Evolutionary conservation across 2,329 filamentous ascomycete genomes (phyloP).

Genomic region (Aspergillus sp.): DNA sequence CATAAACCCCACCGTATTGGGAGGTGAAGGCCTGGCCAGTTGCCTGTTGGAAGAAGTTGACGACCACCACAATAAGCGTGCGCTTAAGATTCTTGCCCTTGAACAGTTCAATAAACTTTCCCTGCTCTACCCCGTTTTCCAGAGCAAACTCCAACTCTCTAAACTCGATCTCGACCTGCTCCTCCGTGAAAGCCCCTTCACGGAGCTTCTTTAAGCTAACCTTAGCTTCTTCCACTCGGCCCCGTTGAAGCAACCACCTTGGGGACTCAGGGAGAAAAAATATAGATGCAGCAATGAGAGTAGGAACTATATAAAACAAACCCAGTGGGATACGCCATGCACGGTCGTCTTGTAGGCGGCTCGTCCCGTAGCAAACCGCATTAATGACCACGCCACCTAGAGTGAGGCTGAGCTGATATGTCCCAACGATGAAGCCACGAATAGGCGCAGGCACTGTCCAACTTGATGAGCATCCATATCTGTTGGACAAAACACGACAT

Average conservation of each 20-base stretch:
- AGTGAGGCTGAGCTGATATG: slow-evolving; percentile 7
- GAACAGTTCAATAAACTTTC: slow-evolving; percentile 21
- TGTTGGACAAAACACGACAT: too few relatives aligned
- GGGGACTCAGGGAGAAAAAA: slow-evolving; percentile 32
- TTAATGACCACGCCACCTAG: slow-evolving; percentile 13
- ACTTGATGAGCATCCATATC: not conserved
- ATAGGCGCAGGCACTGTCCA: slow-evolving; percentile 29
- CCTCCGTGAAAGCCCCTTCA: not conserved
- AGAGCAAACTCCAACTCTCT: not conserved
- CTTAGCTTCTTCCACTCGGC: slow-evolving; percentile 30
- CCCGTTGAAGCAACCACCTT: slow-evolving; percentile 30
- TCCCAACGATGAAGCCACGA: slow-evolving; percentile 7
- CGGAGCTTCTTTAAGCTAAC: slow-evolving; percentile 22
- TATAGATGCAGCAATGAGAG: slow-evolving; percentile 24
- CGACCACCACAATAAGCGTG: slow-evolving; percentile 20
- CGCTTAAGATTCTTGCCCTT: slow-evolving; percentile 21
- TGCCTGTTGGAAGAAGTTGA: slow-evolving; percentile 26
- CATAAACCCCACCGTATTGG: slow-evolving; percentile 23
- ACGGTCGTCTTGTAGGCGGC: slow-evolving; percentile 24
- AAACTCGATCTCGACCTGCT: not conserved
- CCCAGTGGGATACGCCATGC: slow-evolving; percentile 38
- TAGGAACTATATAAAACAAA: slow-evolving; percentile 35
- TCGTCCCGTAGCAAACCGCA: slow-evolving; percentile 28
- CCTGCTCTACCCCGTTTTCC: slow-evolving; percentile 21
- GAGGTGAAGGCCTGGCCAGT: slow-evolving; percentile 23